Evolutionary conservation across 768 basidiomycete species (phyloP), one percentile per base, ranked within the genome.

Genomic region (Naematelia aurantialba): DNA sequence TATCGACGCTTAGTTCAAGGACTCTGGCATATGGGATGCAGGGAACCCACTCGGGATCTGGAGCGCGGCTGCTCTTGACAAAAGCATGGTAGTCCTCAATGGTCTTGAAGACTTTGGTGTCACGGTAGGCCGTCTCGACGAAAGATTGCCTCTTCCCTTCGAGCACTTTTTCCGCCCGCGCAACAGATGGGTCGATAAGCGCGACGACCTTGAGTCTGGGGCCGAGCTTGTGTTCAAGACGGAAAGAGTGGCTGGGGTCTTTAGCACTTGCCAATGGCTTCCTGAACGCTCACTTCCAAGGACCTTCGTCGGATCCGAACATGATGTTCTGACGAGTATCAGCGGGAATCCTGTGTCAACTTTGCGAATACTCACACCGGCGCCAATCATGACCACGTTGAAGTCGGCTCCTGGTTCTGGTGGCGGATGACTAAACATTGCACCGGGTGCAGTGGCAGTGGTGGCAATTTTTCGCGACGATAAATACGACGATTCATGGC

Each of bases 171-270:
- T 85, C 80, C 21, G 91, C 89, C 61, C 91, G 89, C 45, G 89
- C 87, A 58, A 85, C 81, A 24, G 85, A 86, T 19, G 94, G 94
- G 77, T 99, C 94, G 72, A 99, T 87, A 58, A 99, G 81, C 24
- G 91, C 94, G 62, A 93, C 85, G 57, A 99, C 90, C 77, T 94
- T 97, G 78, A 98, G 88, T 65, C 94, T 89, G 21, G 85, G 87
- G 48, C 94, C 94, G 60, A 98, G 87, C 81, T 98, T 93, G 79
- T 91, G 78, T 63, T 80, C 79, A 64, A 80, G 76, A 61, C 79
- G 78, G 78, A 79, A 79, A 42, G 79, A 80, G 73, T 80, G 79
- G 66, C 79, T 77, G n/a, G 61, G 58, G 5, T 54, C 52, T 45
- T 61, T 34, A 65, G 34, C 11, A 42, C 39, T 39, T 51, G 49